Evolutionary conservation across 176 grass and related monocot genomes (phyloP).

Genomic region (Carex cristatella): DNA sequence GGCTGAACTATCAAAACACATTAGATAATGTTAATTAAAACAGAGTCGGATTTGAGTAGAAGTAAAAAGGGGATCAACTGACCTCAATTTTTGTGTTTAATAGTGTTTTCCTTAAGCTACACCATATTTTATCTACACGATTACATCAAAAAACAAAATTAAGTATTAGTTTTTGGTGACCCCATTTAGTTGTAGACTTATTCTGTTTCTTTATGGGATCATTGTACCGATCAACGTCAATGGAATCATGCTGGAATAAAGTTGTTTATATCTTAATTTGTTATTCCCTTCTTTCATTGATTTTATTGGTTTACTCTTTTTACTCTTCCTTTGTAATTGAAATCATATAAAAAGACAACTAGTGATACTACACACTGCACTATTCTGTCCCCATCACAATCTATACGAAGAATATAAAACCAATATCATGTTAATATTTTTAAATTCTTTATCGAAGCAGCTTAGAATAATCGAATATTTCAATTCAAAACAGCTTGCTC

Average conservation of each 20-base stretch:
- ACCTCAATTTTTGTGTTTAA: background rate
- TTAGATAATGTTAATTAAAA: background rate
- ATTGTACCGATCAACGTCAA: background rate
- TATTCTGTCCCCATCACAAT: background rate
- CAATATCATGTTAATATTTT: background rate
- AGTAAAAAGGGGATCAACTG: background rate
- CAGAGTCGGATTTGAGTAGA: background rate
- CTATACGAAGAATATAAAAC: background rate
- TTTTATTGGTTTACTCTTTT: background rate
- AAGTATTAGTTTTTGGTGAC: too few relatives aligned
- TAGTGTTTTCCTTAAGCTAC: background rate
- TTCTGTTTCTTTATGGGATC: too few relatives aligned
- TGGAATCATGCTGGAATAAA: background rate
- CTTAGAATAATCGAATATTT: background rate
- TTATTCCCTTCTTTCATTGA: background rate
- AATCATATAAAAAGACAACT: background rate
- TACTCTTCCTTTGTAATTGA: background rate
- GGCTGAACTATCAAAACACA: too few relatives aligned
- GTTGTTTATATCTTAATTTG: background rate
- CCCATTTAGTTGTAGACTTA: too few relatives aligned
- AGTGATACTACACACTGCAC: background rate
- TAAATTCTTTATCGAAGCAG: background rate
- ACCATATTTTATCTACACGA: background rate
- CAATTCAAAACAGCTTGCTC: background rate
- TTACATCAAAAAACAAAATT: background rate